Percentiles rank a stretch among this genome's conserved stretches.
Evolutionary conservation across 805 yeast genomes (phyloP).

Genomic region (Lachancea mirantina): DNA sequence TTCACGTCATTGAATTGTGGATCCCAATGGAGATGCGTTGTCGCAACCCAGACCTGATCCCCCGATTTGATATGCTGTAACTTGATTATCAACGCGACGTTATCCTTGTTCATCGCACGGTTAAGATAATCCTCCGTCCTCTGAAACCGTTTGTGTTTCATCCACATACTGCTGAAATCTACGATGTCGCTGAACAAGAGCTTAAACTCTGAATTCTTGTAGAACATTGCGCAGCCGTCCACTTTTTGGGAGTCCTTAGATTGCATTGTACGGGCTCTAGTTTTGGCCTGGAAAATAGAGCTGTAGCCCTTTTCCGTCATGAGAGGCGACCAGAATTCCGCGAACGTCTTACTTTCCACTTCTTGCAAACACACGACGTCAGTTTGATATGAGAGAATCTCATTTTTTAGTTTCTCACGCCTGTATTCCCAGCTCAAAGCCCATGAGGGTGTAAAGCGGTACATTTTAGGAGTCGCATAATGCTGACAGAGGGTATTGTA

Average conservation of each 20-base stretch:
- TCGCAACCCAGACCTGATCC: constrained; percentile 65
- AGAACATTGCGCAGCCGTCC: constrained; percentile 98
- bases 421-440: constrained; percentile 93
- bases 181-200: constrained; percentile 63
- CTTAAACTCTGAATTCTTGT: constrained; percentile 58
- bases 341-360: constrained; percentile 80
- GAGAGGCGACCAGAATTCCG: constrained; percentile 78
- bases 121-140: constrained; percentile 92
- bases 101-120: constrained; percentile 93
- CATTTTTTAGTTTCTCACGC: constrained; percentile 65
- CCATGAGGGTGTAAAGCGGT: constrained; percentile 95
- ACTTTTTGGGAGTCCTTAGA: constrained; percentile 78
- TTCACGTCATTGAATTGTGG: constrained; percentile 95
- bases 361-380: constrained; percentile 92
- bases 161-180: constrained; percentile 77
- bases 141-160: constrained; percentile 78
- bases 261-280: constrained; percentile 86
- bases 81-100: constrained; percentile 72
- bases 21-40: constrained; percentile 98
- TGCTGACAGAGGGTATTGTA: constrained; percentile 93
- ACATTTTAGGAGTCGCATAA: constrained; percentile 87
- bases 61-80: constrained; percentile 70
- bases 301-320: constrained; percentile 70
- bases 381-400: constrained; percentile 54
- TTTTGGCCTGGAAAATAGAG: constrained; percentile 77